These are phyloP conservation scores for Yueomyces sp. DNA, from an alignment of 805 yeast genomes.

Conservation along the genomic window DNA sequence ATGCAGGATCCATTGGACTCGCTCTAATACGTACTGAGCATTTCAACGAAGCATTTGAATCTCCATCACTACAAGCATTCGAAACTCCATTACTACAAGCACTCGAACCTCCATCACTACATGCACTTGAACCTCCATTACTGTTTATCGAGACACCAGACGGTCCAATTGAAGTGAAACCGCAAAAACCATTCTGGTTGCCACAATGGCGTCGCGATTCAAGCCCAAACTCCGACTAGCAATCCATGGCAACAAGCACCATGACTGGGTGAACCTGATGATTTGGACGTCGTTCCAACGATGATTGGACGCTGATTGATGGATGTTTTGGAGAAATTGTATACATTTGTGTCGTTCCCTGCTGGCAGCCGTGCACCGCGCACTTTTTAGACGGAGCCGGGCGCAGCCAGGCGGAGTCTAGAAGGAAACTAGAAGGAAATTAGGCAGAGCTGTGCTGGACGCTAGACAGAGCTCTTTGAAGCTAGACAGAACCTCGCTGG, in stretches of 20 bases:
- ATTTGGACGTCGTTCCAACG: no score
- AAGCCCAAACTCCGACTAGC: no score
- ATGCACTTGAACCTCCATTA: not conserved
- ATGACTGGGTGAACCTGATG: no score
- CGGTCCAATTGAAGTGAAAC: constrained; percentile 6
- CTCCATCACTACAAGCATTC: not conserved
- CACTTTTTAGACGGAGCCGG: not conserved
- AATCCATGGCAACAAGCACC: no score
- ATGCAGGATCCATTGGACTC: constrained; percentile 50
- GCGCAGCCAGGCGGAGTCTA: not conserved
- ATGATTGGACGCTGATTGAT: no score
- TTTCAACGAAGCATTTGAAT: constrained; percentile 8
- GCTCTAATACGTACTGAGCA: constrained; percentile 42
- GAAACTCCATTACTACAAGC: not conserved
- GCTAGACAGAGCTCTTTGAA: not conserved
- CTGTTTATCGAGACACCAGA: not conserved
- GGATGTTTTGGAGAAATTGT: no score
- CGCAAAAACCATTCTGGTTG: constrained; percentile 18
- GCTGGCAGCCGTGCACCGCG: constrained; percentile 1
- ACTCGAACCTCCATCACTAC: not conserved
- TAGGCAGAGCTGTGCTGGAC: not conserved
- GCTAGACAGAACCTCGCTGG: not conserved
- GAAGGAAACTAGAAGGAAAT: not conserved
- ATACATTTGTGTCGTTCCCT: not conserved
- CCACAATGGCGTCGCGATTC: constrained; percentile 3